Base-by-base conservation (phyloP, 2,329 filamentous ascomycete genomes). In the Meredithiella fracta region DNA sequence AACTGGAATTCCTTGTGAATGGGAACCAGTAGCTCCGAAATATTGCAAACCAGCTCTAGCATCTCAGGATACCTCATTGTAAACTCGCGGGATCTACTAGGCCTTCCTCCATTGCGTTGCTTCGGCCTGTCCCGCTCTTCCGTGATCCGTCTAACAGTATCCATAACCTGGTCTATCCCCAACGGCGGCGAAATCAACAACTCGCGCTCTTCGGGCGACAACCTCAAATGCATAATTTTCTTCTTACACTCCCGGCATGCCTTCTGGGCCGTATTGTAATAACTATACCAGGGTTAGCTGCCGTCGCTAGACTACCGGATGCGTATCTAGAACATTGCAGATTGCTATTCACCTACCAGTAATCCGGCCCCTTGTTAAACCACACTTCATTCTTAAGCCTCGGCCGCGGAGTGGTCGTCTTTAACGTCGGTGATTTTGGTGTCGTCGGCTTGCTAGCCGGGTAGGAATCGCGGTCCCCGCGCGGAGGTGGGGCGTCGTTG, bases 261-360 rank as follows among this genome's bases (percentile, higher is more conserved):
- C 15, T 51, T 42, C 26, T 58, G 56, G 2, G 53, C 56, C 17
- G 29, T 22, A 15, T 55, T 58, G 38, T 58, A 58, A 26, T 58
- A 58, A 8, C 56, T 58, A 20, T 20, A 25, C 14, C 2, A 25
- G 11, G 20, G 11, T 29, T 22, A 26, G 17, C 15, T 5, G 11
- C 22, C 11, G 23, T 49, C 44, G 22, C 17, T 49, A 5, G 25
- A 20, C 55, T 22, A 9, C 11, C 5, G 17, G n/a, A n/a, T 44
- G 20, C 2, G 8, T 3, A 22, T 5, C 2, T 17, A 8, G 8
- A 20, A n/a, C 2, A 44, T n/a, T 3, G 17, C 15, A 44, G 20
- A 44, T n/a, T 17, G 5, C 15, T 8, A 44, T 7, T 25, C 26
- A 29, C 55, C 51, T 52, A 54, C 56, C 56, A 54, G 38, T 55